Conservation (phyloP, 1,284 basidiomycete genomes). For the Puccinia triticina region DNA sequence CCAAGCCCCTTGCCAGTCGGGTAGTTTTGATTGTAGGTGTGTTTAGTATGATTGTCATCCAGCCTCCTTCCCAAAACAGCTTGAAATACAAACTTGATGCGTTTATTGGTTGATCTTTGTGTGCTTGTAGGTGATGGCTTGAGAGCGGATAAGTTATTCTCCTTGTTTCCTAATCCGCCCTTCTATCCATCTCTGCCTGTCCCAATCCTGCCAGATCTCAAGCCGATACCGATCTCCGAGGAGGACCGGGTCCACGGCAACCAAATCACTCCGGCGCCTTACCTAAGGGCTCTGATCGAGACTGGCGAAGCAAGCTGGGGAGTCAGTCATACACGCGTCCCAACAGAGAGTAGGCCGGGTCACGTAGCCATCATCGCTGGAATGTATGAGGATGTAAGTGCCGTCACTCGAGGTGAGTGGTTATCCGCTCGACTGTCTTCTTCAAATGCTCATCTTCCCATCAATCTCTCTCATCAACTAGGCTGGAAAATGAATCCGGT, state of each 20-base stretch:
- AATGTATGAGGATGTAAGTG: constrained; percentile 90
- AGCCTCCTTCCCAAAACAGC: not conserved
- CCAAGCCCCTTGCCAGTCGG: constrained; percentile 68
- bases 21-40: constrained; percentile 78
- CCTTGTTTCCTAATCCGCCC: constrained; percentile 67
- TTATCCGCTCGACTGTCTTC: not conserved
- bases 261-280: constrained; percentile 70
- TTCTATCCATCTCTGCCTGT: constrained; percentile 64
- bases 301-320: constrained; percentile 73
- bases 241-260: not conserved
- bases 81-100: not conserved
- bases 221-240: constrained; percentile 2
- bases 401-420: constrained; percentile 73
- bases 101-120: not conserved
- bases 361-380: constrained; percentile 85
- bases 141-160: constrained; percentile 78
- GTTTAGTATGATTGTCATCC: constrained; percentile 54
- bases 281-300: constrained; percentile 71
- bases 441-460: constrained; percentile 6
- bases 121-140: constrained; percentile 71
- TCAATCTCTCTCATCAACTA: constrained; percentile 56
- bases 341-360: constrained; percentile 84
- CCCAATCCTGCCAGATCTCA: constrained; percentile 51
- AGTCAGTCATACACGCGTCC: constrained; percentile 81
- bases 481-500: constrained; percentile 90